Base-by-base conservation (phyloP, 257 asterid species). In the Gynochthodes officinalis region DNA sequence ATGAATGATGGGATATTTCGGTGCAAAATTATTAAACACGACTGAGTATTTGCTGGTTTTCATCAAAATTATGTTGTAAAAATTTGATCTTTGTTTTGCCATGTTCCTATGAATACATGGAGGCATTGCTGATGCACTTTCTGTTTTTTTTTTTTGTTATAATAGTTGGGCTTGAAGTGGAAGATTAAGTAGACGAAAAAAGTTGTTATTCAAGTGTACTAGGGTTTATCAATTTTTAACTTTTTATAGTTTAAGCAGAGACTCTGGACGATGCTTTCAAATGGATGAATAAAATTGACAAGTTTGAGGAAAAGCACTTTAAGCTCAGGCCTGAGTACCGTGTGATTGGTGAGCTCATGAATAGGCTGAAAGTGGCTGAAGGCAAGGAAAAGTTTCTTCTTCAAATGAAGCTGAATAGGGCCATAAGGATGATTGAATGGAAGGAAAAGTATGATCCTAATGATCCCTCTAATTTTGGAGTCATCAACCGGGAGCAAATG, bases 311-410 rank as follows among this genome's bases (percentile, higher is more conserved):
- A 40, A 94, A 87, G 83, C 96, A 89, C 75, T 88, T 89, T 64
- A 73, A 27, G 48, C 80, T 89, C 72, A 86, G 92, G 82, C 83
- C 88, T 12, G 99, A 94, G 86, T 91, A 91, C 68, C 84, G 95
- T 68, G 98, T 94, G 77, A 94, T 91, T 50, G 95, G 97, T 57
- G 98, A 89, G 75, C 83, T 94, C 76, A 87, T 89, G 95, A 88
- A 89, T 77, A 84, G 91, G 84, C 77, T 94, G 81, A 88, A 83
- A 86, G 96, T 89, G 58, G 89, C 99, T 66, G 91, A 87, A 82
- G 99, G 95, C 53, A 90, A 91, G 82, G 99, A 94, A 7, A 91
- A 82, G 72, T 91, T 91, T 75, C 86, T 94, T 50, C 89, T 94
- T 69, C 98, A 94, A 79, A 85, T 84, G 84, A 94, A 94, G 87